Percentiles rank a stretch among this genome's conserved stretches.
These are phyloP conservation scores for Candida insectorum DNA, from an alignment of 805 yeast genomes.

Conservation along the genomic window DNA sequence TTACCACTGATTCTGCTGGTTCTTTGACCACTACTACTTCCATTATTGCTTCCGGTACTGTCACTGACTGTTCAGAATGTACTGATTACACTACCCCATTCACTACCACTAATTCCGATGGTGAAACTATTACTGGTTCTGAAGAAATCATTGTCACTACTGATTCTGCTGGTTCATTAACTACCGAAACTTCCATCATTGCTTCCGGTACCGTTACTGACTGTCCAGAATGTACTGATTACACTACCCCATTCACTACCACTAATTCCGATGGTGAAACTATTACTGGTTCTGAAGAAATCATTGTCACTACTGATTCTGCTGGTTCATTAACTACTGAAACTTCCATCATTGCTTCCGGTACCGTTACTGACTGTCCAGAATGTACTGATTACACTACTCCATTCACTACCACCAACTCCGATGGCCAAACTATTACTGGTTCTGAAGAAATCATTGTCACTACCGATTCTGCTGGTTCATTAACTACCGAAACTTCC, in stretches of 20 bases:
- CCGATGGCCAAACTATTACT: conserved; percentile 11
- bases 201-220: conserved; percentile 1
- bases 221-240: conserved; percentile 2
- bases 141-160: conserved; percentile 13
- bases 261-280: conserved; percentile 12
- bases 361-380: conserved; percentile 2
- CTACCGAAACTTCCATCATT: not conserved
- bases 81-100: conserved; percentile 8
- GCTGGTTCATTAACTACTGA: conserved; percentile 10
- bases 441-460: conserved; percentile 13
- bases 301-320: conserved; percentile 13
- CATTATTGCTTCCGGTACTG: not conserved
- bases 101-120: conserved; percentile 6
- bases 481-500: conserved; percentile 5
- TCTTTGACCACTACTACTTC: conserved; percentile 4
- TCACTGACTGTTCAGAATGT: not conserved
- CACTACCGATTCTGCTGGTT: conserved; percentile 13
- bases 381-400: conserved; percentile 1
- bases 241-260: conserved; percentile 8
- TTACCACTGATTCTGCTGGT: conserved; percentile 14
- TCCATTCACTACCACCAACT: conserved; percentile 11
- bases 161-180: conserved; percentile 9
- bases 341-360: conserved; percentile 1
- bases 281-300: conserved; percentile 12
- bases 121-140: conserved; percentile 1